These are phyloP conservation scores for Hyaloperonospora brassicae DNA, from an alignment of 352 stramenopile species.

Conservation along the genomic window DNA sequence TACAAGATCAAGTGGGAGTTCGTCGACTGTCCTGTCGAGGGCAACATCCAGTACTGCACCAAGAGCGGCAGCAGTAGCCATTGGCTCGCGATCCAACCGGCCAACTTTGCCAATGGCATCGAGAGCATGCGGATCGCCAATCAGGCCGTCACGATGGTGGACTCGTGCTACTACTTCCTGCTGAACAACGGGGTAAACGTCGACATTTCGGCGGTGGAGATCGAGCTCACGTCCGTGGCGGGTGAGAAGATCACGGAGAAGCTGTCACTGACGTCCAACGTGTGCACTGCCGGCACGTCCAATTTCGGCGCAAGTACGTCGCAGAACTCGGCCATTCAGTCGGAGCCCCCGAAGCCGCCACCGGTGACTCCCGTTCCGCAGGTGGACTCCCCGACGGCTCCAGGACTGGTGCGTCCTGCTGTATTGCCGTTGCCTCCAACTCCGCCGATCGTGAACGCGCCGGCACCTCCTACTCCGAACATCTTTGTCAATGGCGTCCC, in stretches of 20 bases:
- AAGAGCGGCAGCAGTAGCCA: slow-evolving; percentile 41
- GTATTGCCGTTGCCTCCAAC: background rate
- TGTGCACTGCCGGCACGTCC: slow-evolving; percentile 33
- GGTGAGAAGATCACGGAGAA: slow-evolving; percentile 49
- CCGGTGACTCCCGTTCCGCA: background rate
- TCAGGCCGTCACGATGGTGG: slow-evolving; percentile 56
- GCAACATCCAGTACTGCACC: slow-evolving; percentile 43
- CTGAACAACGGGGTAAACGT: slow-evolving; percentile 26
- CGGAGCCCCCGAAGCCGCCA: slow-evolving; percentile 7
- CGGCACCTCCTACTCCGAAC: slow-evolving; percentile 2
- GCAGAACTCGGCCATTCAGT: slow-evolving; percentile 16
- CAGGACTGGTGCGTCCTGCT: background rate
- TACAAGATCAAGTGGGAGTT: slow-evolving; percentile 47
- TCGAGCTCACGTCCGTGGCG: slow-evolving; percentile 43
- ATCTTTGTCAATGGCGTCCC: slow-evolving; percentile 2
- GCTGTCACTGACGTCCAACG: slow-evolving; percentile 31
- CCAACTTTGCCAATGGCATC: slow-evolving; percentile 33
- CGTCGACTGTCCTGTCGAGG: slow-evolving; percentile 35
- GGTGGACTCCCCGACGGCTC: too few species aligned
- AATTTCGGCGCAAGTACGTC: slow-evolving; percentile 17
- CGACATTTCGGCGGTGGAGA: slow-evolving; percentile 29
- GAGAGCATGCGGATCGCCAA: slow-evolving; percentile 33
- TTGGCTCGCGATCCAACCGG: slow-evolving; percentile 39
- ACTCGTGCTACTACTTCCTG: slow-evolving; percentile 61
- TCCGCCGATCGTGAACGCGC: background rate